Percentiles rank a stretch among this genome's conserved stretches.
Conservation (phyloP, 73 alveolate genomes). For the Blepharisma stoltei region DNA sequence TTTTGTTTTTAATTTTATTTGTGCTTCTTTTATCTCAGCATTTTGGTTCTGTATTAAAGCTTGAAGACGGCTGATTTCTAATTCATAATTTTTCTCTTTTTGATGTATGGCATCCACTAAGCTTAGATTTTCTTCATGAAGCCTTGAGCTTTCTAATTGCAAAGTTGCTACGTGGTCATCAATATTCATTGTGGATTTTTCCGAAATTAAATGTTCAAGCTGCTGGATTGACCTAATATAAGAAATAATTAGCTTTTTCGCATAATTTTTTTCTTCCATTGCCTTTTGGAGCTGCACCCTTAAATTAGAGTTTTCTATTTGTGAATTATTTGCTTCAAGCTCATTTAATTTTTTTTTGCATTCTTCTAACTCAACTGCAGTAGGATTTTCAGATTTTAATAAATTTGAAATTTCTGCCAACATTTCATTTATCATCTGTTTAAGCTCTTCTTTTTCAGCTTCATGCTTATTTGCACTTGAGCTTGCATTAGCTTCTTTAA, state of each 20-base stretch:
- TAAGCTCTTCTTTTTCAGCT: too few species aligned
- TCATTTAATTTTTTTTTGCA: too few species aligned
- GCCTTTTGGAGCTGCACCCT: slow-evolving; percentile 15
- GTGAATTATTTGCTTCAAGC: too few species aligned
- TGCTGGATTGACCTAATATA: slow-evolving; percentile 4
- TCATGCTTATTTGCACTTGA: too few species aligned
- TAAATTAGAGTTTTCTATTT: too few species aligned
- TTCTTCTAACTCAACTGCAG: too few species aligned
- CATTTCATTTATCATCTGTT: too few species aligned
- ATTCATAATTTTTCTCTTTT: background rate
- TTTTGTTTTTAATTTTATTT: background rate
- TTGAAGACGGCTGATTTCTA: background rate
- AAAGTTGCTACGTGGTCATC: background rate
- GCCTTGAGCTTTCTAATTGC: background rate
- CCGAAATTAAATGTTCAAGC: background rate
- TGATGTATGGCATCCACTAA: background rate
- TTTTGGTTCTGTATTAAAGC: background rate
- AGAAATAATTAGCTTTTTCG: background rate
- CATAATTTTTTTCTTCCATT: background rate
- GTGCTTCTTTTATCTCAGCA: background rate
- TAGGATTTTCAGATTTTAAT: too few species aligned
- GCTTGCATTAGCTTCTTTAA: too few species aligned
- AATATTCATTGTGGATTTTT: background rate
- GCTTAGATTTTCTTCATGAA: slow-evolving; percentile 3
- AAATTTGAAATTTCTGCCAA: too few species aligned